These are phyloP conservation scores for Yamadazyma jaroonii DNA, from an alignment of 1,139 yeast species.

Conservation along the genomic window DNA sequence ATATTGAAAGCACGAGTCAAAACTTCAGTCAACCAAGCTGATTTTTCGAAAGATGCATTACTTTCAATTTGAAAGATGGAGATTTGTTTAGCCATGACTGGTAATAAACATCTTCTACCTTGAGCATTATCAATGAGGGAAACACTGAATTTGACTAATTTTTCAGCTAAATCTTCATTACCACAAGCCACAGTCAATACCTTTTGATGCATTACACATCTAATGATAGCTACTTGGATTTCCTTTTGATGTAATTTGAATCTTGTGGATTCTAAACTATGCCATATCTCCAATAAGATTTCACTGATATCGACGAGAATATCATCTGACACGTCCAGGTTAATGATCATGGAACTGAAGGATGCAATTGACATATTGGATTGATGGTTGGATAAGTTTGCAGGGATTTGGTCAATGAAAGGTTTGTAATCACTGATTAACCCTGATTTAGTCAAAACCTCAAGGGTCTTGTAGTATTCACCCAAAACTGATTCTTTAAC, in stretches of 20 bases:
- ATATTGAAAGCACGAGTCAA: constrained; percentile 46
- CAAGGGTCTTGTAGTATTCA: constrained; percentile 25
- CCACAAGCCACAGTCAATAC: constrained; percentile 15
- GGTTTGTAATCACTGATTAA: constrained; percentile 3
- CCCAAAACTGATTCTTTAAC: constrained; percentile 38
- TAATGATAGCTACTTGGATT: constrained; percentile 56
- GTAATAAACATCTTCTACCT: constrained; percentile 70
- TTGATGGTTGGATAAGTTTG: constrained; percentile 24
- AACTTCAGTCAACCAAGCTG: constrained; percentile 54
- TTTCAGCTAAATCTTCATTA: constrained; percentile 13
- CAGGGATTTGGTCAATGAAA: constrained; percentile 11
- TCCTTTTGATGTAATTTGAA: constrained; percentile 63
- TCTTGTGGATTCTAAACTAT: constrained; percentile 54
- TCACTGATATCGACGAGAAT: constrained; percentile 20
- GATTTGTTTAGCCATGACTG: constrained; percentile 49
- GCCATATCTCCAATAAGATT: constrained; percentile 52
- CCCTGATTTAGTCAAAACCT: constrained; percentile 8
- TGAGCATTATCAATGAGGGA: constrained; percentile 50
- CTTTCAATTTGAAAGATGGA: constrained; percentile 36
- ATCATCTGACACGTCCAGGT: background rate
- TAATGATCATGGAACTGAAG: constrained; percentile 13
- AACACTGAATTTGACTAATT: constrained; percentile 35
- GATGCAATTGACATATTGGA: constrained; percentile 25
- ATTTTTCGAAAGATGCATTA: constrained; percentile 30
- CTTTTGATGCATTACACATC: constrained; percentile 18